These are phyloP conservation scores for Metschnikowia continentalis DNA, from an alignment of 805 yeast species.

Conservation along the genomic window DNA sequence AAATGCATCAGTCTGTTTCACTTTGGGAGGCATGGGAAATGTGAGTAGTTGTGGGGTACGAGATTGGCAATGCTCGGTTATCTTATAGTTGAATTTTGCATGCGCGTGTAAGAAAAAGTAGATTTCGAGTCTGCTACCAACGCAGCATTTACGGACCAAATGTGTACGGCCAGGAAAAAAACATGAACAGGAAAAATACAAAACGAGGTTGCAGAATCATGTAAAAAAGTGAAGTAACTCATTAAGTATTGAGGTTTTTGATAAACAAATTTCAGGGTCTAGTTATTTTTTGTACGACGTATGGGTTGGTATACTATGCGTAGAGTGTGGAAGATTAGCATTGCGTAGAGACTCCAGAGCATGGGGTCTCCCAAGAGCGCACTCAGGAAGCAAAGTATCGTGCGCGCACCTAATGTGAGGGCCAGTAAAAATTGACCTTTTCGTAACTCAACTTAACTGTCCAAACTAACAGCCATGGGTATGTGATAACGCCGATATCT, in stretches of 20 bases:
- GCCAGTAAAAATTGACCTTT: slow-evolving; percentile 34
- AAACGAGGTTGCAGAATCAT: too few species aligned
- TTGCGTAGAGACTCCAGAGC: background rate
- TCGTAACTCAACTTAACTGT: slow-evolving; percentile 13
- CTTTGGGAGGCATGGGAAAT: background rate
- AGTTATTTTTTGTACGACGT: too few species aligned
- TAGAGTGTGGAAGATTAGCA: background rate
- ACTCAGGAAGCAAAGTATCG: slow-evolving; percentile 10
- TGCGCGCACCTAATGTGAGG: slow-evolving; percentile 16
- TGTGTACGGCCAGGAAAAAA: background rate
- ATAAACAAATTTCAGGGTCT: too few species aligned
- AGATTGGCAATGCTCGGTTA: background rate
- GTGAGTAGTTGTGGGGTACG: background rate
- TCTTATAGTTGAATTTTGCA: background rate
- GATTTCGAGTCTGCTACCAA: background rate
- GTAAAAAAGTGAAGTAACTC: too few species aligned
- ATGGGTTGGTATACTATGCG: background rate
- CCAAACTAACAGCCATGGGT: slow-evolving; percentile 11
- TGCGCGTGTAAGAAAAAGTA: background rate
- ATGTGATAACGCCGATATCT: slow-evolving; percentile 5
- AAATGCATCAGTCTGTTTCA: background rate
- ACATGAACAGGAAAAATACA: background rate
- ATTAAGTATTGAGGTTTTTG: too few species aligned
- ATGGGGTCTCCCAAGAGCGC: background rate
- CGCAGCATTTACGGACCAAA: too few species aligned